Percentiles rank a stretch among this genome's conserved stretches.
Evolutionary conservation across 192 early-diverging fungal genomes (phyloP).

Genomic region (Chytriomyces confervae): DNA sequence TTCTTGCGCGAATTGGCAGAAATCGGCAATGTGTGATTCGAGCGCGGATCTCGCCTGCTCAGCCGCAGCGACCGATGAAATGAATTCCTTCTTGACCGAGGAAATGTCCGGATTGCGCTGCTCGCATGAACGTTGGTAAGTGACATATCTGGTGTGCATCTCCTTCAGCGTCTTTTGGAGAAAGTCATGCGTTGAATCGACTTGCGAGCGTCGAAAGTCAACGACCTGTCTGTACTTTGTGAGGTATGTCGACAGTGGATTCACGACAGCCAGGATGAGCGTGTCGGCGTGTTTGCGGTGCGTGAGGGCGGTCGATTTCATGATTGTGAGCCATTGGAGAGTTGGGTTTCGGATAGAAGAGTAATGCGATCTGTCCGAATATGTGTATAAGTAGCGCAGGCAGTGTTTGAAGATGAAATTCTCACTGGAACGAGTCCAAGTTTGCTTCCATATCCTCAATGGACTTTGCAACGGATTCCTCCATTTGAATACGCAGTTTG

Average conservation of each 20-base stretch:
- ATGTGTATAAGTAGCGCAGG: background rate
- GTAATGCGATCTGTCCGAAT: background rate
- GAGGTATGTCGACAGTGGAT: constrained; percentile 42
- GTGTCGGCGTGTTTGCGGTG: constrained; percentile 46
- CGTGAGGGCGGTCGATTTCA: background rate
- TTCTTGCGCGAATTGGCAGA: constrained; percentile 42
- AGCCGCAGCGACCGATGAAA: constrained; percentile 27
- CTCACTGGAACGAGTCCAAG: background rate
- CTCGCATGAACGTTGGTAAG: background rate
- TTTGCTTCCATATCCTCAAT: background rate
- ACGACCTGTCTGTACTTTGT: constrained; percentile 36
- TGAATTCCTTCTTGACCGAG: constrained; percentile 27
- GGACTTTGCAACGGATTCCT: background rate
- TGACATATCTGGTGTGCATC: background rate
- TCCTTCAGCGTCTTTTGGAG: background rate
- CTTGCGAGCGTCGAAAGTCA: constrained; percentile 39
- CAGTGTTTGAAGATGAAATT: background rate
- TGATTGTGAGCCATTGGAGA: background rate
- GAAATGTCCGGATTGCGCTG: background rate
- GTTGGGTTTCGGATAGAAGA: background rate
- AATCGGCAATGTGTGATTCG: constrained; percentile 51
- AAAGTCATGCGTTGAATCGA: constrained; percentile 17
- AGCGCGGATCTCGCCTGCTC: constrained; percentile 47
- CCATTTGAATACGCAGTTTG: background rate
- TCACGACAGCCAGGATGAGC: constrained; percentile 42